Percentiles rank a stretch among this genome's conserved stretches.
phyloP scores from a whole-genome alignment of 2,329 filamentous ascomycete genomes.

The Penicillium sp. region DNA sequence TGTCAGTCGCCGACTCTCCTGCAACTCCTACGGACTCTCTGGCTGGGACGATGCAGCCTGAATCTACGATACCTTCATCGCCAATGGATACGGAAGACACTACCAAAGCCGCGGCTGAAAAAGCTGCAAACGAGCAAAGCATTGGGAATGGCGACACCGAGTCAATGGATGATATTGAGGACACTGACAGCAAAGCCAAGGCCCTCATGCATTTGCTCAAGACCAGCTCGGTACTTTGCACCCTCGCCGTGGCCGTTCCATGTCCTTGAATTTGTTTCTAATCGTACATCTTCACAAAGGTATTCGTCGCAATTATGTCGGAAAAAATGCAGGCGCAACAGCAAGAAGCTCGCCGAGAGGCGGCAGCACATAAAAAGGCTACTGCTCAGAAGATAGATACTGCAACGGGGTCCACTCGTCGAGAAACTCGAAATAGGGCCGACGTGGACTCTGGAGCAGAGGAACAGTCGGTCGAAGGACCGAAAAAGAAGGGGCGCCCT shows the following conservation, averaged over 20 bases:
- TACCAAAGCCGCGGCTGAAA: slow-evolving; percentile 10
- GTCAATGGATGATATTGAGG: slow-evolving; percentile 32
- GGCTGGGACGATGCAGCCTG: slow-evolving; percentile 21
- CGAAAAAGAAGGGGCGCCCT: slow-evolving; percentile 22
- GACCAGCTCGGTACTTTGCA: slow-evolving; percentile 39
- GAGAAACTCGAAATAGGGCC: slow-evolving; percentile 12
- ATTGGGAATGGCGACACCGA: slow-evolving; percentile 19
- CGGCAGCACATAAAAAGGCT: slow-evolving; percentile 29
- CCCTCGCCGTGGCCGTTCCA: neutral
- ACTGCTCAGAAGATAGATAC: slow-evolving; percentile 26
- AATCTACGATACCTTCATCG: slow-evolving; percentile 31
- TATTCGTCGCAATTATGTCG: slow-evolving; percentile 47
- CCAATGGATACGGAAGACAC: slow-evolving; percentile 17
- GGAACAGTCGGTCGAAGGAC: neutral
- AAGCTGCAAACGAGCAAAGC: slow-evolving; percentile 5
- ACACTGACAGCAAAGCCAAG: slow-evolving; percentile 41
- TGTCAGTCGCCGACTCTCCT: slow-evolving; percentile 27
- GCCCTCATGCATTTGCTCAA: slow-evolving; percentile 44
- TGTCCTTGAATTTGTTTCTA: neutral
- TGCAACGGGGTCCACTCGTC: slow-evolving; percentile 16
- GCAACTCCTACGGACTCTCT: slow-evolving; percentile 25
- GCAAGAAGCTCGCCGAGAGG: slow-evolving; percentile 38
- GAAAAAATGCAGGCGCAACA: slow-evolving; percentile 47
- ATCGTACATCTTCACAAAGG: slow-evolving; percentile 23
- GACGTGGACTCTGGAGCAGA: too few relatives aligned